Base-by-base conservation (phyloP, 2,329 filamentous ascomycete species). In the Calonectria pauciramosa region DNA sequence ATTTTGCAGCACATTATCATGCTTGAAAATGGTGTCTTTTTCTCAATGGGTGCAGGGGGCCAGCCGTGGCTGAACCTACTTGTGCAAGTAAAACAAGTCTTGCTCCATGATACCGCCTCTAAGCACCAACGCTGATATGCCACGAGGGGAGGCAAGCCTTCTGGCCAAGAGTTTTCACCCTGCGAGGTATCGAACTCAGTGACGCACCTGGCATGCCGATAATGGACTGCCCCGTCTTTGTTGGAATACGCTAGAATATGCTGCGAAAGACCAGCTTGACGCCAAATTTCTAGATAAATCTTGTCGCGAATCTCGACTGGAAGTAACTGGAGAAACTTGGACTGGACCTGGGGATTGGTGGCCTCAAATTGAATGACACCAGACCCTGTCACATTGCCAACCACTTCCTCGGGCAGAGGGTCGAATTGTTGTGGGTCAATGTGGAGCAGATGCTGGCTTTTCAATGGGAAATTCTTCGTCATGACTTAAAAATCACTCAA, bases 11-110 rank as follows among this genome's bases (percentile, higher is more conserved):
- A 38, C 4, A 60, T 3, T 4, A 60, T 38, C 54, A 60, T 38
- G 11, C 32, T 13, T 7, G 38, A 16, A 23, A 60, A 60, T 8
- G 54, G n/a, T 10, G 54, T 38, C n/a, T 38, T 23, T 38, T n/a
- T 23, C 20, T 38, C 54, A 6, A 38, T 8, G 3, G n/a, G 54
- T 20, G 54, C 54, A 26, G 32, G 26, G 16, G 54, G 54, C 54
- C 54, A 60, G 54, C 34, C 34, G 34, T 38, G 32, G 13, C 26
- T n/a, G 20, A 60, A 60, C 34, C 54, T 60, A n/a, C 54, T 34
- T 38, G 54, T 60, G 54, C 54, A 60, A 34, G 54, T 60, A n/a
- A 60, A 60, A n/a, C 54, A 60, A 18, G 54, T 60, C 20, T 60
- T 60, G 34, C n/a, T 60, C 54, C 54, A 60, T 20, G 54, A 38